Evolutionary conservation across 192 early-diverging fungal genomes (phyloP), one percentile per base, ranked within the genome.

Genomic region (Phycomyces nitens): DNA sequence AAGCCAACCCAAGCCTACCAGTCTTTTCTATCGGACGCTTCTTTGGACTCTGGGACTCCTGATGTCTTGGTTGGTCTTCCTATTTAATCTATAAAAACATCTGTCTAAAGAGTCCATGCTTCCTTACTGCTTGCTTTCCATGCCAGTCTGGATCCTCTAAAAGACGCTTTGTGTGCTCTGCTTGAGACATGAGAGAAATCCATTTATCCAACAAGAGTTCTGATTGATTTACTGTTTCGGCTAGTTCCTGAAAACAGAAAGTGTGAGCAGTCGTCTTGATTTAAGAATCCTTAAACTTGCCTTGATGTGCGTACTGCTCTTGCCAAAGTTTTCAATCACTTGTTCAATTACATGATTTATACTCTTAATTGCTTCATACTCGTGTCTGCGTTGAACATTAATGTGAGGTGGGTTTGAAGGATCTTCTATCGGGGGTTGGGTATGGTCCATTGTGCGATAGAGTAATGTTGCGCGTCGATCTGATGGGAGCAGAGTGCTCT

Each of bases 131-230:
- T 15, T 58, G 50, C 18, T 76, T 68, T 6, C 81, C 81, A 1
- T 81, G 71, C 81, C 81, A 83, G 21, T 74, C 69, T 18, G 69
- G 65, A 58, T 77, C 77, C 11, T 76, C 70, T 61, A 84, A 58
- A 52, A 80, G 73, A 12, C 62, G 56, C 39, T 82, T 77, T 58
- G 72, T 81, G 56, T 84, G 82, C 23, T 77, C 65, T 16, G 79
- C 80, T 43, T 84, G 82, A 34, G 82, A 82, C 34, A 84, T 58
- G 27, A 81, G 75, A 40, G 69, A 65, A 24, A 80, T 76, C 82
- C 82, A 84, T 15, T 76, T 57, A 44, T 84, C 80, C 27, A 84
- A 66, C 42, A 84, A 54, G 56, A 82, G 80, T 9, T 80, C 76
- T 15, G 82, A 80, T 64, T 84, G 76, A 57, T 77, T 71, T 11